phyloP scores from a whole-genome alignment of 2,329 filamentous ascomycete species.

The Podosphaera xanthii region DNA sequence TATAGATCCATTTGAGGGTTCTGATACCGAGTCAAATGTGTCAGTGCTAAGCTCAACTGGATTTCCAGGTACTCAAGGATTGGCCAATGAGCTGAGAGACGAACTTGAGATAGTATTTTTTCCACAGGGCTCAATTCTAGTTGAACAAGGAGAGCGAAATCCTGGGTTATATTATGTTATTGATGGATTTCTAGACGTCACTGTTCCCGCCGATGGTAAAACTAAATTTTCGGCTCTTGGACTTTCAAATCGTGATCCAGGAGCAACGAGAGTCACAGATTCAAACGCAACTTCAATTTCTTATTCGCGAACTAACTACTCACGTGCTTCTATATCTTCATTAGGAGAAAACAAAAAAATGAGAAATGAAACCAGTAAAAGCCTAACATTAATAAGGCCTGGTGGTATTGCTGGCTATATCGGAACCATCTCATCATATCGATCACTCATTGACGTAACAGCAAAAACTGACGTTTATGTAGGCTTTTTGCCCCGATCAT shows the following conservation, averaged over 20 bases:
- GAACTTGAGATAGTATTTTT: constrained; percentile 97
- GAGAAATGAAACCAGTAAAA: constrained; percentile 34
- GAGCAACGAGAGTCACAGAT: constrained; percentile 8
- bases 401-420: constrained; percentile 87
- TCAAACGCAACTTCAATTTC: constrained; percentile 23
- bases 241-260: constrained; percentile 7
- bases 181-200: constrained; percentile 88
- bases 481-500: constrained; percentile 67
- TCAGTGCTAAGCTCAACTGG: constrained; percentile 38
- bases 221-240: constrained; percentile 14
- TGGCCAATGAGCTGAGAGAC: constrained; percentile 63
- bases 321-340: constrained; percentile 11
- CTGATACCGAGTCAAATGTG: constrained; percentile 66
- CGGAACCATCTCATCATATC: constrained; percentile 79
- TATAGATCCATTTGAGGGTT: constrained; percentile 63
- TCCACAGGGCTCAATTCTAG: constrained; percentile 76
- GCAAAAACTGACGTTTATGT: constrained; percentile 98
- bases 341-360: constrained; percentile 18
- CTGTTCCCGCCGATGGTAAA: constrained; percentile 40
- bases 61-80: constrained; percentile 36
- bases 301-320: constrained; percentile 22
- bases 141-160: constrained; percentile 92
- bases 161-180: constrained; percentile 94
- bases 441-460: constrained; percentile 89
- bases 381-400: constrained; percentile 78